These are phyloP conservation scores for Abrus precatorius DNA, from an alignment of 306 rosid species.

Conservation along the genomic window DNA sequence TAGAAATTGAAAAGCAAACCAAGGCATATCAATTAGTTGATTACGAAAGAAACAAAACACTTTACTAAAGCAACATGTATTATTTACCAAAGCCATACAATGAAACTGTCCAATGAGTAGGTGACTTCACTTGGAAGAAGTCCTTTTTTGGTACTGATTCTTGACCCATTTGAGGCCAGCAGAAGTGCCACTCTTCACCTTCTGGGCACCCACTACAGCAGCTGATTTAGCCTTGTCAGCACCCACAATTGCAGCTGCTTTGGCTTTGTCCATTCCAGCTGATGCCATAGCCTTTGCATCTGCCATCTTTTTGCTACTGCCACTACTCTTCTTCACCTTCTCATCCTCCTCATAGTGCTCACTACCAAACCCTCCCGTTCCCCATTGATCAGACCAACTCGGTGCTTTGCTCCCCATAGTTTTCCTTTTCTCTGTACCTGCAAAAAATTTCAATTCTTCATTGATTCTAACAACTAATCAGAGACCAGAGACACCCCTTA, in stretches of 20 bases:
- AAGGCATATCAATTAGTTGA: not conserved
- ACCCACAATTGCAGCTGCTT: slow-evolving; percentile 59
- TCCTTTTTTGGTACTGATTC: slow-evolving; percentile 66
- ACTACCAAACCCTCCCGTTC: slow-evolving; percentile 52
- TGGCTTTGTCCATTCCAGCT: slow-evolving; percentile 63
- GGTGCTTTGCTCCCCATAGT: slow-evolving; percentile 82
- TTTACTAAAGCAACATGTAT: slow-evolving; percentile 20
- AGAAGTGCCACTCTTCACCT: slow-evolving; percentile 68
- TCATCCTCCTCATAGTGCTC: slow-evolving; percentile 49
- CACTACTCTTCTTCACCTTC: slow-evolving; percentile 55
- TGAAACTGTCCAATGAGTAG: slow-evolving; percentile 23
- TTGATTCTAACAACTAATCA: not conserved
- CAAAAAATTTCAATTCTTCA: not conserved
- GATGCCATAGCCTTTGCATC: slow-evolving; percentile 64
- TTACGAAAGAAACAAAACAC: not conserved
- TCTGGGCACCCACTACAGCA: slow-evolving; percentile 55
- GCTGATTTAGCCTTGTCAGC: slow-evolving; percentile 58
- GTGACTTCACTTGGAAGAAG: slow-evolving; percentile 64
- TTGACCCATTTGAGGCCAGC: slow-evolving; percentile 83
- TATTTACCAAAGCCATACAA: slow-evolving; percentile 39
- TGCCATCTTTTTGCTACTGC: slow-evolving; percentile 63
- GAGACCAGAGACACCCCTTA: too few relatives aligned
- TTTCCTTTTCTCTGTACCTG: not conserved
- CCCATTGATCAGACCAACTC: slow-evolving; percentile 87
- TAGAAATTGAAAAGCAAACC: slow-evolving; percentile 6